These are phyloP conservation scores for Suillus subluteus DNA, from an alignment of 768 basidiomycete species.

Conservation along the genomic window DNA sequence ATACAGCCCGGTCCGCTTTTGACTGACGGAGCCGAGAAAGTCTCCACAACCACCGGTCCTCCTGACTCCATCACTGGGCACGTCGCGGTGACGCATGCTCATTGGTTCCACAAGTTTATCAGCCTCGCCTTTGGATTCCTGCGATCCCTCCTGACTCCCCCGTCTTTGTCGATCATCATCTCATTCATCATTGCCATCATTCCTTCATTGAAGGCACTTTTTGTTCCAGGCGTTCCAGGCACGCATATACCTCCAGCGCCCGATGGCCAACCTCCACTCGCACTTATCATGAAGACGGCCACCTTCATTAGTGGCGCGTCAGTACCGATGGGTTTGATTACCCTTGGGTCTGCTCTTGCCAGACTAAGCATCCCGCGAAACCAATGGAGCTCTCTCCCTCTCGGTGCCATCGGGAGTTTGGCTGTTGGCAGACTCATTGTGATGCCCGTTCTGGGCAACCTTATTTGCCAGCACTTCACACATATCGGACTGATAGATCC, in stretches of 20 bases:
- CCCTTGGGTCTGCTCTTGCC: slow-evolving; percentile 65
- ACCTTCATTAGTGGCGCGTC: slow-evolving; percentile 64
- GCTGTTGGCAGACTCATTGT: slow-evolving; percentile 59
- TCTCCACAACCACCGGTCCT: not conserved
- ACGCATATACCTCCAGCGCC: slow-evolving; percentile 54
- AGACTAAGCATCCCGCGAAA: slow-evolving; percentile 52
- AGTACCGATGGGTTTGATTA: slow-evolving; percentile 65
- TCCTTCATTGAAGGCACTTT: slow-evolving; percentile 61
- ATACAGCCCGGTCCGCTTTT: not conserved
- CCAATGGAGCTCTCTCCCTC: slow-evolving; percentile 48
- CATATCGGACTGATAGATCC: slow-evolving; percentile 47
- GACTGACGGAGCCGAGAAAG: not conserved
- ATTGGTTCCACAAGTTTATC: slow-evolving; percentile 8
- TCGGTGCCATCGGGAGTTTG: slow-evolving; percentile 56
- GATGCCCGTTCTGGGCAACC: slow-evolving; percentile 62
- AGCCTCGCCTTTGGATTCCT: slow-evolving; percentile 25
- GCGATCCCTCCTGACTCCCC: slow-evolving; percentile 46
- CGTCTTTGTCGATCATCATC: slow-evolving; percentile 55
- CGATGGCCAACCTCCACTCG: slow-evolving; percentile 69
- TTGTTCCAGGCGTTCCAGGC: slow-evolving; percentile 47
- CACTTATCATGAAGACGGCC: slow-evolving; percentile 59
- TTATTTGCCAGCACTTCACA: slow-evolving; percentile 57
- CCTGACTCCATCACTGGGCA: not conserved
- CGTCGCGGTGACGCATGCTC: not conserved
- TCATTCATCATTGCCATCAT: slow-evolving; percentile 61